Evolutionary conservation across 225 moss, liverwort and hornwort genomes (phyloP), one percentile per base, ranked within the genome.

Genomic region (Sphagnum tenellum): DNA sequence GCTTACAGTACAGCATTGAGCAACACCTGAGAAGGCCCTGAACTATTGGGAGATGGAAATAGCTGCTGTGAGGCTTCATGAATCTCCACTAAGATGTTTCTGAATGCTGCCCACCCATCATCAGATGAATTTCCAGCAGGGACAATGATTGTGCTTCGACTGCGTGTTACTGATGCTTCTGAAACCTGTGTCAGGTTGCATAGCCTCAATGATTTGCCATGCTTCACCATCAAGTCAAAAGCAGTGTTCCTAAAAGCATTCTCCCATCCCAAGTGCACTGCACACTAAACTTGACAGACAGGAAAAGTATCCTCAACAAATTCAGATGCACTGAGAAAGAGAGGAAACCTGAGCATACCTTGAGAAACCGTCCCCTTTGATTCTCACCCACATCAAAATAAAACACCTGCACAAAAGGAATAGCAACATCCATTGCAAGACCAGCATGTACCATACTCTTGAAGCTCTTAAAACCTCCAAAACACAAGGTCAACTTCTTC

Each of bases 61-160:
- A 82, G 70, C 48, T 68, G 66, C 72, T 79, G 79, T 49, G 79
- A 79, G 1, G 82, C 82, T 49, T 79, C 75, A 56, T 86, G 77
- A 63, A 86, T 86, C 72, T 86, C 86, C 10, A 82, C 77, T 50
- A 86, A 56, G 47, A 86, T 82, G 74, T 77, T 79, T 2, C 82
- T 77, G 56, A 86, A 86, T 5, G 82, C 77, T 61, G 79, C 82
- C 82, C 86, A 86, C 57, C 82, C 86, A 56, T 86, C 82, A 57
- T 86, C 82, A 57, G 64, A 57, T n/a, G 77, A 77, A 77, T 67
- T 77, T 62, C 86, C 79, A 50, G 79, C 79, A 49, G 82, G 82
- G 59, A 86, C 86, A 60, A 82, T 86, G 70, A 86, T 86, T 46
- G 82, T 82, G 72, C 82, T 86, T n/a, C 86, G 82, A 77, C 74